A percentile compares a stretch with the other conserved stretches of the same genome.
These are phyloP conservation scores for Phlebiopsis gigantea DNA, from an alignment of 768 basidiomycete species.

Conservation along the genomic window DNA sequence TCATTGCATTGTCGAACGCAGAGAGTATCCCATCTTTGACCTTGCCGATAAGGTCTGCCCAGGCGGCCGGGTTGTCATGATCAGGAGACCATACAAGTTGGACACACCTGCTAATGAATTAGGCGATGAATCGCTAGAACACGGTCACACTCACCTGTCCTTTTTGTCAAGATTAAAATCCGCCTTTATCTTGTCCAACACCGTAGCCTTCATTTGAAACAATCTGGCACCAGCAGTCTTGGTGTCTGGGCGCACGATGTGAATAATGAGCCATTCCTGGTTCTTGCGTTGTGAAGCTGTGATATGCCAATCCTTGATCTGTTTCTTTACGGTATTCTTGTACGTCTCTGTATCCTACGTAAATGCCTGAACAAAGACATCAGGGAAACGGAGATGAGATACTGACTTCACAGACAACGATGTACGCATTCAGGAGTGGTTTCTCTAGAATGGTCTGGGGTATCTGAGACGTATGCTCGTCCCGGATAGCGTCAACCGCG, in stretches of 20 bases:
- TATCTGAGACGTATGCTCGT: slow-evolving; percentile 72
- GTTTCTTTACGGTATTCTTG: slow-evolving; percentile 68
- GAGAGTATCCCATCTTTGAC: slow-evolving; percentile 86
- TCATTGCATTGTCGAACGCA: slow-evolving; percentile 77
- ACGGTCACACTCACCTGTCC: slow-evolving; percentile 54
- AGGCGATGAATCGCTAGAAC: slow-evolving; percentile 7
- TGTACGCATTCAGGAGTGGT: slow-evolving; percentile 81
- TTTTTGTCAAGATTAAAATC: slow-evolving; percentile 90
- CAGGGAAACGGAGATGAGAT: background rate
- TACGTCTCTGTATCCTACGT: slow-evolving; percentile 68
- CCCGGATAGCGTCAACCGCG: slow-evolving; percentile 59
- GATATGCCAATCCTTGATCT: slow-evolving; percentile 91
- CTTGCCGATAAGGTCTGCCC: slow-evolving; percentile 85
- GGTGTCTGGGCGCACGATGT: slow-evolving; percentile 72
- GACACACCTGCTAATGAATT: slow-evolving; percentile 52
- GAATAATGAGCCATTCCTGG: slow-evolving; percentile 91
- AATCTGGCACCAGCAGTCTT: slow-evolving; percentile 56
- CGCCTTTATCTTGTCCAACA: slow-evolving; percentile 84
- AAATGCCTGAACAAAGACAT: slow-evolving; percentile 10
- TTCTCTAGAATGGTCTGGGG: slow-evolving; percentile 77
- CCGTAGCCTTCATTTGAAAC: slow-evolving; percentile 80
- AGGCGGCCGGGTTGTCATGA: slow-evolving; percentile 69
- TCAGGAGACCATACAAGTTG: slow-evolving; percentile 75
- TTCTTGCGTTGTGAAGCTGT: slow-evolving; percentile 61
- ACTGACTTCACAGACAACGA: slow-evolving; percentile 85